Base-by-base conservation (phyloP, 148 eudicot species). In the Rhododendron henanense region DNA sequence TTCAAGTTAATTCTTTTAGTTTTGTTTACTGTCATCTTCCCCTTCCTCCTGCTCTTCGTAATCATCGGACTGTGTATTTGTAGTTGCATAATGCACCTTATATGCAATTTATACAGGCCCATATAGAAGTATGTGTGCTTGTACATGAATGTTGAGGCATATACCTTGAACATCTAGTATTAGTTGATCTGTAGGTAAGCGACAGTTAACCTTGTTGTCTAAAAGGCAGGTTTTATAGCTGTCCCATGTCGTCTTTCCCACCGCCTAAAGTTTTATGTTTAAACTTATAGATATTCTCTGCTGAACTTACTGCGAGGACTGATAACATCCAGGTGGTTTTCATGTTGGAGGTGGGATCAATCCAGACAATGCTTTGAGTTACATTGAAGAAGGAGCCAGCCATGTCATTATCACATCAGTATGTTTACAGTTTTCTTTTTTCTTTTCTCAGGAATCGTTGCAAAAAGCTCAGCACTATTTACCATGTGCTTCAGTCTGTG, bases 261-360 rank as follows among this genome's bases (percentile, higher is more conserved):
- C 67, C 67, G 33, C 48, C 63, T 15, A 57, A 77, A 28, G 74
- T 63, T 61, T 65, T 85, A 37, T 67, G 74, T 75, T 78, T 79
- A 10, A 88, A 88, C 90, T 87, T 86, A 87, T 89, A 89, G 90
- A 90, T 75, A 73, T 88, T 83, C 88, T 86, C 88, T 90, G 85
- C 88, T 87, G 78, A 55, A 91, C 93, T 94, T 89, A 88, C 90
- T 92, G 81, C 84, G 35, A 88, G 90, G 89, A 87, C 91, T 85
- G 92, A 82, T 90, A 91, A 90, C 90, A 89, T 92, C 86, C 93
- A 96, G 97, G 98, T 86, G 98, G 98, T 87, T 91, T 96, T 94
- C 99, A 96, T 91, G 93, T 95, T 90, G 99, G 99, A 86, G 99
- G 99, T 45, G 99, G 99, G 59, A 93, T 96, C 88, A 95, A 91